phyloP scores from a whole-genome alignment of 75 land plant species.

The Pinus tabuliformis region DNA sequence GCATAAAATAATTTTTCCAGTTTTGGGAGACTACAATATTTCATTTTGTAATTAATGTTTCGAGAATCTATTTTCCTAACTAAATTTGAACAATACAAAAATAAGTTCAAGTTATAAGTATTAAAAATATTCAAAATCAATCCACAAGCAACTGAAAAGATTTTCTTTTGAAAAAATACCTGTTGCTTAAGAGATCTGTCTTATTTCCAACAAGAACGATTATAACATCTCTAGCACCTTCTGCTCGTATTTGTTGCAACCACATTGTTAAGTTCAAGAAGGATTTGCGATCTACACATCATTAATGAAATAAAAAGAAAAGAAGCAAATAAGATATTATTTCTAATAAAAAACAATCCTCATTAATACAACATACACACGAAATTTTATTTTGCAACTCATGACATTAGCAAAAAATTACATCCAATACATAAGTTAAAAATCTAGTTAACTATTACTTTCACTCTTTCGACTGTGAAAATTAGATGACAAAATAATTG shows the following conservation, averaged over 20 bases:
- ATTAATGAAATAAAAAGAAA: not conserved
- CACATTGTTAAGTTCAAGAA: slow-evolving; percentile 29
- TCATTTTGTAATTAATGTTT: too few species aligned
- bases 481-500: not conserved
- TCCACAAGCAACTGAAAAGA: not conserved
- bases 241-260: slow-evolving; percentile 28
- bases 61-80: too few species aligned
- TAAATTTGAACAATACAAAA: too few species aligned
- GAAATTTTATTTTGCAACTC: not conserved
- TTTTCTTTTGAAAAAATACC: slow-evolving; percentile 14
- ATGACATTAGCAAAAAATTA: not conserved
- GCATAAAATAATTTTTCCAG: too few species aligned
- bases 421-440: not conserved
- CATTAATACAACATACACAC: not conserved
- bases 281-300: slow-evolving; percentile 23
- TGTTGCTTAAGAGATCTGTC: slow-evolving; percentile 30
- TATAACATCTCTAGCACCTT: slow-evolving; percentile 30
- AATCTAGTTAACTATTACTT: not conserved
- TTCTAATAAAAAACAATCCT: not conserved
- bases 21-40: too few species aligned
- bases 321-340: not conserved
- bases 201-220: slow-evolving; percentile 40
- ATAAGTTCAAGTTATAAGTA: too few species aligned
- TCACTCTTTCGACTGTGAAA: not conserved
- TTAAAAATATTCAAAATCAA: not conserved